Conservation (phyloP, 495 filamentous ascomycete species). For the Xylaria nigripes region DNA sequence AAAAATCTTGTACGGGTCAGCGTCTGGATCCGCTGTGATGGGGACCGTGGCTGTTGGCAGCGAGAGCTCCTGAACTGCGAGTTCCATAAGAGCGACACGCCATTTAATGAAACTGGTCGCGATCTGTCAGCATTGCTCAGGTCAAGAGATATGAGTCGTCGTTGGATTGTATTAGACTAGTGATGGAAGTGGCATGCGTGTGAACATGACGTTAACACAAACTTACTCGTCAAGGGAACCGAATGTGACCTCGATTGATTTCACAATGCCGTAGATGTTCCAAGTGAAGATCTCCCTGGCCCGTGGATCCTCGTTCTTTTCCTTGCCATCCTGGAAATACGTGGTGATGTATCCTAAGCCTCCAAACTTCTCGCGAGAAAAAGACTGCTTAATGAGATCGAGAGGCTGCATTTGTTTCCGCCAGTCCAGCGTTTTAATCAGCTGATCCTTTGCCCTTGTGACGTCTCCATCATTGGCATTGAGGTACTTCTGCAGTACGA, state of each 20-base stretch:
- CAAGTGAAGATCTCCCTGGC: slow-evolving; percentile 56
- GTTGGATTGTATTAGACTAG: too few relatives aligned
- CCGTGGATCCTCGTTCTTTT: slow-evolving; percentile 10
- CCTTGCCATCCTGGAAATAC: slow-evolving; percentile 20
- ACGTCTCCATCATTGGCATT: slow-evolving; percentile 76
- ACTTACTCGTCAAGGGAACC: slow-evolving; percentile 67
- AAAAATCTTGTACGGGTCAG: slow-evolving; percentile 77
- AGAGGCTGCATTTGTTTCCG: slow-evolving; percentile 52
- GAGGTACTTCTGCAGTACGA: slow-evolving; percentile 84
- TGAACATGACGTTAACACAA: not conserved
- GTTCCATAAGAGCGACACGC: slow-evolving; percentile 82
- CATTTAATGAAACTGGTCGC: slow-evolving; percentile 65
- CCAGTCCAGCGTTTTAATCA: slow-evolving; percentile 72
- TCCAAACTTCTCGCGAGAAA: slow-evolving; percentile 46
- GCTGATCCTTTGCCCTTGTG: slow-evolving; percentile 61
- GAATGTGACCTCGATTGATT: slow-evolving; percentile 63
- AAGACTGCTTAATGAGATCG: slow-evolving; percentile 40
- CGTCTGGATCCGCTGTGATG: slow-evolving; percentile 66
- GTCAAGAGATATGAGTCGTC: too few relatives aligned
- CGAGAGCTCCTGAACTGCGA: slow-evolving; percentile 60
- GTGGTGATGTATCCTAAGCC: slow-evolving; percentile 49
- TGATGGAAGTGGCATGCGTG: too few relatives aligned
- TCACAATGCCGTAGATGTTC: slow-evolving; percentile 81
- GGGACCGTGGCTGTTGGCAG: slow-evolving; percentile 55
- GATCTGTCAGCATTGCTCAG: slow-evolving; percentile 16